phyloP scores from a whole-genome alignment of 2,329 filamentous ascomycete species.

The Verticillium zaregamsianum region DNA sequence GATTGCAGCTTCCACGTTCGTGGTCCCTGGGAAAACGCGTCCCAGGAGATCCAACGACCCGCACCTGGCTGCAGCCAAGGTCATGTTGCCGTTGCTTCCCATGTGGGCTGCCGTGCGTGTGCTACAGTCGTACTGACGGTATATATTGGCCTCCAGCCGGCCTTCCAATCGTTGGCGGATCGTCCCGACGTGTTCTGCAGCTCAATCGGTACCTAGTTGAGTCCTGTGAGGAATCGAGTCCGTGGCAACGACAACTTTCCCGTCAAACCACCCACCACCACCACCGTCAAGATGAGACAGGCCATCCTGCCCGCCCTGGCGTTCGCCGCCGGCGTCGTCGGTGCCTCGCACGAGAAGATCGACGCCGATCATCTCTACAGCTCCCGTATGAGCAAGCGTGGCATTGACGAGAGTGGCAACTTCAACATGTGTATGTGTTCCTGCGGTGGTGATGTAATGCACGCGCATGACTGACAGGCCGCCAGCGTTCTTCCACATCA shows the following conservation, averaged over 20 bases:
- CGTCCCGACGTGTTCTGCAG: background rate
- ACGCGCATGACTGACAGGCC: background rate
- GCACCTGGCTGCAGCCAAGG: background rate
- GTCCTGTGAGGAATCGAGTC: background rate
- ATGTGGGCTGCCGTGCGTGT: background rate
- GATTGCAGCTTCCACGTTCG: background rate
- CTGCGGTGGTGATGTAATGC: background rate
- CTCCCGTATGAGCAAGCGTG: conserved; percentile 43
- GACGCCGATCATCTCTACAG: conserved; percentile 46
- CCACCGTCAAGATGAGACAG: conserved; percentile 1
- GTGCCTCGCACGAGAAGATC: conserved; percentile 20
- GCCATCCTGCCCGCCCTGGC: conserved; percentile 6
- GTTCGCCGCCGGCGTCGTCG: conserved; percentile 20
- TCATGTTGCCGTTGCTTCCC: background rate
- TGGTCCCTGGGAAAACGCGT: background rate
- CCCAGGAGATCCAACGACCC: background rate
- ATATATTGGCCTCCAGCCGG: background rate
- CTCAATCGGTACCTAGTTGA: background rate
- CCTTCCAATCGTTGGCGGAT: background rate
- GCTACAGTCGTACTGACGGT: background rate
- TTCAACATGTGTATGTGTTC: conserved; percentile 44
- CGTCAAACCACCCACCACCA: background rate
- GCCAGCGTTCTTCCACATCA: conserved; percentile 62
- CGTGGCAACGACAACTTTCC: background rate
- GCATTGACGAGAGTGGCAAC: conserved; percentile 42